Conservation (phyloP, 2,329 filamentous ascomycete species). For the Diaporthe sp. region DNA sequence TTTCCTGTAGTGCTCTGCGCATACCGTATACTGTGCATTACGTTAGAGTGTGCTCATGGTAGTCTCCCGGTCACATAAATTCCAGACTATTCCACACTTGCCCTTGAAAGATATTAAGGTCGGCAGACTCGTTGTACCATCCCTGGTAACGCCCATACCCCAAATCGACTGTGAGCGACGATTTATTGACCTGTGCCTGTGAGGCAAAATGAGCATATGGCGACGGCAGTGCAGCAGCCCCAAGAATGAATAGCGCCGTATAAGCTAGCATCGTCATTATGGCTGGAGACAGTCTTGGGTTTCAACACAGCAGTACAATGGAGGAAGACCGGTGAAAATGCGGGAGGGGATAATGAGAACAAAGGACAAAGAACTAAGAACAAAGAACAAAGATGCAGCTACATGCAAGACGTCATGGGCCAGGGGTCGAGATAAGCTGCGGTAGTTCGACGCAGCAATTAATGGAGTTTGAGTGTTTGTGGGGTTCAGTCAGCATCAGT, state of each 20-base stretch:
- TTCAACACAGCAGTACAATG: background rate
- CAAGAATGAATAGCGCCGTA: background rate
- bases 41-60: background rate
- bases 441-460: background rate
- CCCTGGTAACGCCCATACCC: background rate
- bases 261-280: background rate
- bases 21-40: background rate
- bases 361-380: background rate
- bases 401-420: constrained; percentile 12
- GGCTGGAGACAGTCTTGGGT: background rate
- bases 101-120: background rate
- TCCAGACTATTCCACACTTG: background rate
- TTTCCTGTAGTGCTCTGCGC: background rate
- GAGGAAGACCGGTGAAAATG: background rate
- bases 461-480: background rate
- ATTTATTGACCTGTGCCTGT: background rate
- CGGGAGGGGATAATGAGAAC: background rate
- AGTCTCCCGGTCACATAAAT: background rate
- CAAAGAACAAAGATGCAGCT: background rate
- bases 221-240: background rate
- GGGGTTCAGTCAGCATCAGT: constrained; percentile 2
- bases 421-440: background rate
- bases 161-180: background rate
- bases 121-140: background rate
- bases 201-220: constrained; percentile 3